Evolutionary conservation across 257 asterid species (phyloP), one percentile per base, ranked within the genome.

Genomic region (Mitragyna speciosa): DNA sequence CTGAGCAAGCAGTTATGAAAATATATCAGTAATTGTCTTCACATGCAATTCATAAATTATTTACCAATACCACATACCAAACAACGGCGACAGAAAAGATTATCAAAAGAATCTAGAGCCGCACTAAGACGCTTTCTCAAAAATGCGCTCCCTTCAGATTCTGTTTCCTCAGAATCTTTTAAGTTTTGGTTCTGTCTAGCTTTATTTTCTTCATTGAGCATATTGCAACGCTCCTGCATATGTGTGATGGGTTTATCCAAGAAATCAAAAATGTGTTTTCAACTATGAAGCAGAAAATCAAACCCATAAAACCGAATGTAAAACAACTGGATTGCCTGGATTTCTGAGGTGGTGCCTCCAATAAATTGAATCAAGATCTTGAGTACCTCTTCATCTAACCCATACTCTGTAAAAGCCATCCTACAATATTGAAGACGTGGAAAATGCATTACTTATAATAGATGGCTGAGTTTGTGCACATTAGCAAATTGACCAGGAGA

Each of bases 81-180:
- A 88, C 99, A 96, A 74, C 97, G 97, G 66, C 98, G 98, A 81
- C 99, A 96, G 83, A 96, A 96, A 82, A 94, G 92, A 84, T 87
- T 91, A 89, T 96, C 98, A 72, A 92, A 92, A 76, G 97, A 91
- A 91, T 90, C 97, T 83, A 91, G 87, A 79, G 99, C 97, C 80
- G 92, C 89, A 81, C 84, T 81, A 49, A 96, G 96, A 85, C 95
- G 89, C 83, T 88, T 93, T 78, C 89, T 91, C 83, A 90, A 82
- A 67, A 85, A 82, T 47, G 81, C 72, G 72, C 79, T 81, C 81
- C 79, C 83, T 82, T 81, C 91, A 82, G 85, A 82, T 72, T 82
- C 90, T 68, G 78, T 84, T 77, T 80, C 87, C 73, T 82, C 83
- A 43, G 89, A 84, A 82, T 31, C 80, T 78, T 78, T 83, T 79